Conservation (phyloP, 2,329 filamentous ascomycete species). For the Talaromyces piceae region DNA sequence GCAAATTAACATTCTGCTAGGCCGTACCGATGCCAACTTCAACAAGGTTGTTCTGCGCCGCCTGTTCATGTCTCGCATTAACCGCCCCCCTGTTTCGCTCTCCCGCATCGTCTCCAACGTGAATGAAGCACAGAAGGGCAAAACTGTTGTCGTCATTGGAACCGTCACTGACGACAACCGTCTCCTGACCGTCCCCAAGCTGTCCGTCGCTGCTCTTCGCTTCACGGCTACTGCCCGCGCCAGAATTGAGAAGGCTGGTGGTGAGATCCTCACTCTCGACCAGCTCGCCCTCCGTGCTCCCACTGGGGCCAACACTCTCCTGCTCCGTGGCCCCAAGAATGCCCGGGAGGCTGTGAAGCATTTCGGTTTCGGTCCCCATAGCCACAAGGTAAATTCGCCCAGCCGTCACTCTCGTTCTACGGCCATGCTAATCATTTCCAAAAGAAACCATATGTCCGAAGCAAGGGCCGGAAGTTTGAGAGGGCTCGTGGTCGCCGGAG, state of each 20-base stretch:
- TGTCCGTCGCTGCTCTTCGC: conserved; percentile 86
- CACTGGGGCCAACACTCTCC: conserved; percentile 92
- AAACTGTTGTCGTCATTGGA: conserved; percentile 90
- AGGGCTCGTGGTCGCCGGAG: conserved; percentile 96
- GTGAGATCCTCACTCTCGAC: conserved; percentile 91
- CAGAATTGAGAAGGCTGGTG: conserved; percentile 85
- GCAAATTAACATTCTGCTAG: conserved; percentile 37
- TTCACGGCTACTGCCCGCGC: conserved; percentile 96
- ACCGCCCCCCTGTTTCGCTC: conserved; percentile 90
- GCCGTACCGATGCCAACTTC: conserved; percentile 94
- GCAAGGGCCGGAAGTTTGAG: conserved; percentile 99
- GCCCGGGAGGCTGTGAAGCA: conserved; percentile 96
- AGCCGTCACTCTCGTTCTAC: background rate
- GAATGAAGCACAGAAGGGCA: conserved; percentile 51
- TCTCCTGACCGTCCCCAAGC: conserved; percentile 80
- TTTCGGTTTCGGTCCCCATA: conserved; percentile 97
- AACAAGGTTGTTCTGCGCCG: conserved; percentile 98
- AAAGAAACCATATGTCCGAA: conserved; percentile 91
- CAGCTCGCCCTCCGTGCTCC: conserved; percentile 93
- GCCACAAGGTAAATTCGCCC: conserved; percentile 72
- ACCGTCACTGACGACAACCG: conserved; percentile 98
- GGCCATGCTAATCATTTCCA: background rate
- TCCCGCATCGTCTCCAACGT: conserved; percentile 72
- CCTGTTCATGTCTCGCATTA: conserved; percentile 97
- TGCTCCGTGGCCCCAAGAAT: conserved; percentile 98